Evolutionary conservation across 2,329 filamentous ascomycete genomes (phyloP), one percentile per base, ranked within the genome.

Genomic region (Curvularia verruculosa): DNA sequence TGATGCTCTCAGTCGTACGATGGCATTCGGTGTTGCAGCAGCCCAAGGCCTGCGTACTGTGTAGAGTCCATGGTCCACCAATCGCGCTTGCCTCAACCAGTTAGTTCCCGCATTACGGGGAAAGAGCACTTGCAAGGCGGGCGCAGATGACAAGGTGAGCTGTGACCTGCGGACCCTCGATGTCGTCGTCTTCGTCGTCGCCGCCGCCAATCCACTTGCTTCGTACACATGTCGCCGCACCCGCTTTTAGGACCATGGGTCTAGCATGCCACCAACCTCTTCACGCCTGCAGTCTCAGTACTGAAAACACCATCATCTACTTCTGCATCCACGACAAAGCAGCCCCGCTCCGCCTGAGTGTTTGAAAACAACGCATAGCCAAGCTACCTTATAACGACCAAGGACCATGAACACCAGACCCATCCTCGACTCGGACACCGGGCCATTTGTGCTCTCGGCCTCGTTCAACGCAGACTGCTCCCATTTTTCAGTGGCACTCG

Each of bases 381-480:
- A 10, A 31, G 7, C 21, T 37, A 43, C 28, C n/a, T 37, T 23
- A 10, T 43, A 41, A 24, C 61, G 12, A 36, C 29, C 26, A 45
- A 24, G 9, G 44, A 66, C 45, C 51, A 99, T 98, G 95, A 95
- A 98, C 75, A 96, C 92, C 41, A 85, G 94, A 57, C 90, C 89
- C 50, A 86, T 90, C 54, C 91, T 98, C 71, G 92, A 96, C 80
- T 86, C 87, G 49, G 87, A 90, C 18, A 84, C 83, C 41, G 86
- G 88, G 52, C 89, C 90, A 4, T 85, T 88, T 59, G 93, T 92
- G 10, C 84, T 97, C 36, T 96, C 91, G 13, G 87, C 89, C 44
- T 87, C 90, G 8, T 96, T 96, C 80, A 98, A 97, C 73, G 84
- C 87, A 69, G 91, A 95, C 74, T 86, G 86, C 64, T 93, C 87